These are phyloP conservation scores for Plasmopara muralis DNA, from an alignment of 352 stramenopile genomes.

Conservation along the genomic window DNA sequence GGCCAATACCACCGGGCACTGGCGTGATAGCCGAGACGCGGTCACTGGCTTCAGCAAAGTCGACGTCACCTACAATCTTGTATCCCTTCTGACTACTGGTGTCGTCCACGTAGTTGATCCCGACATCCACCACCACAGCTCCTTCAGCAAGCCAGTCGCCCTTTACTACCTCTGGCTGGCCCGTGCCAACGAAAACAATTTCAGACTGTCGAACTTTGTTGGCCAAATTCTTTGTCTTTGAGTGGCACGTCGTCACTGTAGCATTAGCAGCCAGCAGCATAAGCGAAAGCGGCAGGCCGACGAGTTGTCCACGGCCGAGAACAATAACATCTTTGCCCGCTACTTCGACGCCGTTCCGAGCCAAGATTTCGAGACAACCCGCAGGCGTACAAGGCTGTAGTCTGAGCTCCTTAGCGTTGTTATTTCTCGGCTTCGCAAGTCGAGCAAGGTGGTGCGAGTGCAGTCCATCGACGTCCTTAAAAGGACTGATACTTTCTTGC, in stretches of 20 bases:
- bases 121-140: conserved; percentile 97
- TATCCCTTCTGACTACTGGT: conserved; percentile 70
- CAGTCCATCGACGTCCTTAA: conserved; percentile 99
- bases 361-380: conserved; percentile 66
- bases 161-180: conserved; percentile 92
- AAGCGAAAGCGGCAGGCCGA: conserved; percentile 94
- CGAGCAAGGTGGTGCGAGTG: conserved; percentile 95
- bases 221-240: conserved; percentile 72
- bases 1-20: conserved; percentile 95
- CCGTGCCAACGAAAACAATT: conserved; percentile 95
- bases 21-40: conserved; percentile 94
- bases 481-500: conserved; percentile 83
- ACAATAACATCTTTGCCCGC: conserved; percentile 95
- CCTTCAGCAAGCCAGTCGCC: conserved; percentile 95
- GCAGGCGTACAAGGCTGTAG: conserved; percentile 89
- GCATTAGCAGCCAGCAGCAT: conserved; percentile 93
- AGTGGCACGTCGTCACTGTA: conserved; percentile 97
- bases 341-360: conserved; percentile 80
- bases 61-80: conserved; percentile 95
- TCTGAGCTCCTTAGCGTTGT: conserved; percentile 36
- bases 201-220: conserved; percentile 82
- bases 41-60: conserved; percentile 85
- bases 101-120: conserved; percentile 97
- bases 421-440: conserved; percentile 32
- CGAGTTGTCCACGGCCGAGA: conserved; percentile 95